Evolutionary conservation across 1,139 yeast genomes (phyloP).

Genomic region (Scheffersomyces parashehatae): DNA sequence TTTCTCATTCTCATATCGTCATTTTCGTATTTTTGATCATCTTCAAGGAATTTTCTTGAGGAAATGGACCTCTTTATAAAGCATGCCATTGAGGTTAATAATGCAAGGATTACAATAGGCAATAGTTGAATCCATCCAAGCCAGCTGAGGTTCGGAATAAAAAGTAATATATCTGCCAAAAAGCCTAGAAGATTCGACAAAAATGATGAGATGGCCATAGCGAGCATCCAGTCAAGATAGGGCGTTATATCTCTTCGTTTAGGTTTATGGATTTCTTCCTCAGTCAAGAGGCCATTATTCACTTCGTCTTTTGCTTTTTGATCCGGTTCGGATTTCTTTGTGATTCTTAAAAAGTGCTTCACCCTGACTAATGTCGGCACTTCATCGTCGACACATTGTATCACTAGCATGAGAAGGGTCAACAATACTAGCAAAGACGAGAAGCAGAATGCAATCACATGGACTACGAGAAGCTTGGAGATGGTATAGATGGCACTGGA

Average conservation of each 20-base stretch:
- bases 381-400: constrained; percentile 8
- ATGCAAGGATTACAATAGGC: constrained; percentile 38
- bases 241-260: constrained; percentile 25
- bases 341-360: too few species aligned
- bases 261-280: constrained; percentile 1
- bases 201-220: constrained; percentile 36
- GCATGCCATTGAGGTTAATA: constrained; percentile 40
- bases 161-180: constrained; percentile 42
- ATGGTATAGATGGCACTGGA: constrained; percentile 42
- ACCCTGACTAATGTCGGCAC: not conserved
- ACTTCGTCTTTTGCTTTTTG: not conserved
- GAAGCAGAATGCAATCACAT: constrained; percentile 44
- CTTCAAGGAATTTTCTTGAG: constrained; percentile 39
- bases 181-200: constrained; percentile 41
- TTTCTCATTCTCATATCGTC: constrained; percentile 41
- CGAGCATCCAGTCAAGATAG: constrained; percentile 34
- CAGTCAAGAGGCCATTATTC: not conserved
- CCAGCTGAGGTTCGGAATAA: constrained; percentile 40
- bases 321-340: not conserved
- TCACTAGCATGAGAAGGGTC: constrained; percentile 11
- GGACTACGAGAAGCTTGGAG: constrained; percentile 45
- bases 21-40: constrained; percentile 27
- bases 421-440: constrained; percentile 27
- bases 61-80: constrained; percentile 41
- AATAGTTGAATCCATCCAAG: constrained; percentile 48